phyloP scores from a whole-genome alignment of 208 protist species.

The Angomonas desouzai region DNA sequence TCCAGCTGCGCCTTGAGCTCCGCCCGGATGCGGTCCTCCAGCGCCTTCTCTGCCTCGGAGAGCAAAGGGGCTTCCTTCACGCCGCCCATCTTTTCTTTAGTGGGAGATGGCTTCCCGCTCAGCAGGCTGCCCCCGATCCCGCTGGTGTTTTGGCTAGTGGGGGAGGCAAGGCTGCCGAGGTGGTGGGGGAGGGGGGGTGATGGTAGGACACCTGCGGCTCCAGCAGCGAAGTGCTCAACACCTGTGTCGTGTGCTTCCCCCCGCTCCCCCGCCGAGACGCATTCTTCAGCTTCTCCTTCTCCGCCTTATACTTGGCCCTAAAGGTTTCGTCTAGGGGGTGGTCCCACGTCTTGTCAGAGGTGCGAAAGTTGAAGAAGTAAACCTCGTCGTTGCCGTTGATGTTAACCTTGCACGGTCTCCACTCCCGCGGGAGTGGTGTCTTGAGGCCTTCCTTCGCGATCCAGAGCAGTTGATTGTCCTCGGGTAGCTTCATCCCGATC shows the following conservation, averaged over 20 bases:
- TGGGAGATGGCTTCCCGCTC: not conserved
- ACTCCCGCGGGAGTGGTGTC: constrained; percentile 92
- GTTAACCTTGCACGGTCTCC: constrained; percentile 92
- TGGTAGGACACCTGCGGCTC: not conserved
- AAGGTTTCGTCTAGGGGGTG: constrained; percentile 93
- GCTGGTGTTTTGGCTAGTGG: constrained; percentile 8
- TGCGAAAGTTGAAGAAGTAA: constrained; percentile 97
- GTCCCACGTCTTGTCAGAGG: constrained; percentile 93
- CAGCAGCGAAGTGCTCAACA: not conserved
- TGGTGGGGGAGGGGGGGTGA: not conserved
- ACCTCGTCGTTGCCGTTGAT: constrained; percentile 66
- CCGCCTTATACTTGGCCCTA: constrained; percentile 65
- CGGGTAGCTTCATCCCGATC: constrained; percentile 89
- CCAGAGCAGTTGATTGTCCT: constrained; percentile 88
- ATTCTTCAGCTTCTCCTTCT: constrained; percentile 40
- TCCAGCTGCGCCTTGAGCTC: constrained; percentile 43
- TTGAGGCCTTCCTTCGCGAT: constrained; percentile 93
- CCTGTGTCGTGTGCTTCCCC: constrained; percentile 5
- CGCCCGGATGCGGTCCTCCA: constrained; percentile 63
- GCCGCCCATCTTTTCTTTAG: not conserved
- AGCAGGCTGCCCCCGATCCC: not conserved
- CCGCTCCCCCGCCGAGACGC: not conserved
- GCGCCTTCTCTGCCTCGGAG: constrained; percentile 68
- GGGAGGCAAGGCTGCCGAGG: not conserved
- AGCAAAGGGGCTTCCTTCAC: constrained; percentile 32